Percentiles rank a stretch among this genome's conserved stretches.
Evolutionary conservation across 768 basidiomycete species (phyloP).

Genomic region (Lactarius sanguifluus): DNA sequence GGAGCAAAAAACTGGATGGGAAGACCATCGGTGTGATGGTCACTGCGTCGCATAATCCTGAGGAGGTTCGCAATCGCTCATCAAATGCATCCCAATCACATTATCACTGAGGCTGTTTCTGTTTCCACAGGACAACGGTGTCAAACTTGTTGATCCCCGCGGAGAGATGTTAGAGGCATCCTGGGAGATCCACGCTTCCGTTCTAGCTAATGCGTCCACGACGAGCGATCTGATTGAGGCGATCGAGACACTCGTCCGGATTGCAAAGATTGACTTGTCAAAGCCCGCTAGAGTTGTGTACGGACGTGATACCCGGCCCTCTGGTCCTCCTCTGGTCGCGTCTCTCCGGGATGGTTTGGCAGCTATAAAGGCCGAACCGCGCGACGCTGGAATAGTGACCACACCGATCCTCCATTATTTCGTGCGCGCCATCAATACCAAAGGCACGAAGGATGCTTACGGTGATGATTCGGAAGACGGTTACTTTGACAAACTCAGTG

Average conservation of each 20-base stretch:
- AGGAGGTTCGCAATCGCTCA: conserved; percentile 53
- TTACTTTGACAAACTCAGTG: conserved; percentile 79
- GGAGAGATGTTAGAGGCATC: conserved; percentile 96
- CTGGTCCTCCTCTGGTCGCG: conserved; percentile 70
- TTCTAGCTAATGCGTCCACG: conserved; percentile 77
- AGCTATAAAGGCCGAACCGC: conserved; percentile 64
- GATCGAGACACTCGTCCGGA: conserved; percentile 60
- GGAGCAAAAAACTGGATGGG: conserved; percentile 91
- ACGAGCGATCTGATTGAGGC: conserved; percentile 69
- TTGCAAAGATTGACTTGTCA: conserved; percentile 71
- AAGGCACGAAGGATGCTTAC: conserved; percentile 72
- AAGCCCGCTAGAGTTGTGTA: conserved; percentile 84
- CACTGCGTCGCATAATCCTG: conserved; percentile 99
- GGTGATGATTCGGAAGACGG: conserved; percentile 80
- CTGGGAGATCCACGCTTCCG: conserved; percentile 90
- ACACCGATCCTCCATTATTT: conserved; percentile 97
- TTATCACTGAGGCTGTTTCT: conserved; percentile 21
- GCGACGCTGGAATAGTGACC: conserved; percentile 82
- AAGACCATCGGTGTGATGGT: conserved; percentile 97
- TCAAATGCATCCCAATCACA: conserved; percentile 3
- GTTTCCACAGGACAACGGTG: conserved; percentile 84
- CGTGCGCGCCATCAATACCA: conserved; percentile 85
- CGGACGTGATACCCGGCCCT: conserved; percentile 91
- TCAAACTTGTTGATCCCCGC: conserved; percentile 94
- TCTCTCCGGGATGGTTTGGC: conserved; percentile 82